A percentile compares a stretch with the other conserved stretches of the same genome.
These are phyloP conservation scores for Gymnopilus dilepis DNA, from an alignment of 768 basidiomycete species.

Conservation along the genomic window DNA sequence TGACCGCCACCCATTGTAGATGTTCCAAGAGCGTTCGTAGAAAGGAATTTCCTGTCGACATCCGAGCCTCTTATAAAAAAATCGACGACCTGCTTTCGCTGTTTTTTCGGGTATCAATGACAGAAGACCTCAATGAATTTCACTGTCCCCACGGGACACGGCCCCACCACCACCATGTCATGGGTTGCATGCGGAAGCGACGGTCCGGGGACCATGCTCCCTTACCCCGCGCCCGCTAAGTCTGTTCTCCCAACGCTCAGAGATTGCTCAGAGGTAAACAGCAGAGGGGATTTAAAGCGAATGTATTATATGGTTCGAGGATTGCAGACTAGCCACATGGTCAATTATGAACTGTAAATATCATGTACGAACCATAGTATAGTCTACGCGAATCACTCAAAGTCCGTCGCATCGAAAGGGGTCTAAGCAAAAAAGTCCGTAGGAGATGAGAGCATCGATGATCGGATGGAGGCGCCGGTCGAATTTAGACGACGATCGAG, in stretches of 20 bases:
- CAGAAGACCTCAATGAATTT: constrained; percentile 1
- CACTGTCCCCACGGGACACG: not conserved
- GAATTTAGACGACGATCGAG: constrained; percentile 19
- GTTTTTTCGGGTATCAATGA: constrained; percentile 5
- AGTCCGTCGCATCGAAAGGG: constrained; percentile 18
- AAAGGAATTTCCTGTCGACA: constrained; percentile 4
- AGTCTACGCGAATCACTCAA: constrained; percentile 19
- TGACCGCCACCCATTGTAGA: constrained; percentile 48
- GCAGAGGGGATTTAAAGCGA: constrained; percentile 12
- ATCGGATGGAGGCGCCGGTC: not conserved
- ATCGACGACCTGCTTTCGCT: constrained; percentile 5
- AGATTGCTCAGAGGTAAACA: not conserved
- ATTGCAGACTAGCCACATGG: constrained; percentile 25
- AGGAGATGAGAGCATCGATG: constrained; percentile 3
- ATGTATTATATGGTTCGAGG: constrained; percentile 18
- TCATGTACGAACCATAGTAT: constrained; percentile 27
- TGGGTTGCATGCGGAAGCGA: not conserved
- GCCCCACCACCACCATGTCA: not conserved
- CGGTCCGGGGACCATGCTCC: not conserved
- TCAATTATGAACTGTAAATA: constrained; percentile 30
- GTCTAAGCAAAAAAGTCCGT: constrained; percentile 17
- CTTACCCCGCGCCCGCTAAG: not conserved
- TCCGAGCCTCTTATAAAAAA: constrained; percentile 13
- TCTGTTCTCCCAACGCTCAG: not conserved
- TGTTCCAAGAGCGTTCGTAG: constrained; percentile 13